Evolutionary conservation across 176 grass and related monocot genomes (phyloP), one percentile per base, ranked within the genome.

Genomic region (Bothriochloa decipiens): DNA sequence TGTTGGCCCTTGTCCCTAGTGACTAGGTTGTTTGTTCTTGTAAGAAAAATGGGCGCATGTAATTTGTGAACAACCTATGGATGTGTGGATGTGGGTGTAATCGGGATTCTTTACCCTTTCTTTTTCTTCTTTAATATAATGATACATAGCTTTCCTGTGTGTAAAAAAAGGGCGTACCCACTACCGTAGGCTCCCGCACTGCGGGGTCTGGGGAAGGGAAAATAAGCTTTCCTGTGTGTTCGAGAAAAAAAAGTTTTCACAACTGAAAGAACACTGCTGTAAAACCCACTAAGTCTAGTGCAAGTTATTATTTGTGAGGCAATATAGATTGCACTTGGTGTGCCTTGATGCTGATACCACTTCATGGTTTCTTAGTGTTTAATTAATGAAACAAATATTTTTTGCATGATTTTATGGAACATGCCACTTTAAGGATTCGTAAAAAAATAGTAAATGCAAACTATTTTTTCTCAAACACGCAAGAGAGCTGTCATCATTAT

Each of bases 401-500:
- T 62, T 81, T 74, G 5, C 45, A 25, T 74, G 69, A 22, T 58
- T 81, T 61, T 15, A 67, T 7, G 35, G 6, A 84, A 78, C 14
- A 53, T 53, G 17, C 6, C 16, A 52, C 49, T 52, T 52, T 32
- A 72, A 55, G 17, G 13, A 8, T 40, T 45, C 36, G 49, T 65
- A 57, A 63, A 35, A 41, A 29, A 83, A 68, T 67, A 71, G n/a
- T 66, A 52, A 71, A 65, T 70, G 68, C 9, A 85, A 23, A 72
- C 27, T 29, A 65, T 47, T 47, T 47, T 15, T 47, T 15, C 46
- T 47, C 11, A 13, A 47, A 15, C 46, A 47, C 13, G 11, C 46
- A 47, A 47, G 46, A 15, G 46, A 13, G 43, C 43, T 46, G 3
- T 1, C 43, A 46, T 46, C 43, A 46, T 14, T 14, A 46, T 46